Percentiles rank a stretch among this genome's conserved stretches.
phyloP scores from a whole-genome alignment of 164 flowering plant species.

The Sedum album region DNA sequence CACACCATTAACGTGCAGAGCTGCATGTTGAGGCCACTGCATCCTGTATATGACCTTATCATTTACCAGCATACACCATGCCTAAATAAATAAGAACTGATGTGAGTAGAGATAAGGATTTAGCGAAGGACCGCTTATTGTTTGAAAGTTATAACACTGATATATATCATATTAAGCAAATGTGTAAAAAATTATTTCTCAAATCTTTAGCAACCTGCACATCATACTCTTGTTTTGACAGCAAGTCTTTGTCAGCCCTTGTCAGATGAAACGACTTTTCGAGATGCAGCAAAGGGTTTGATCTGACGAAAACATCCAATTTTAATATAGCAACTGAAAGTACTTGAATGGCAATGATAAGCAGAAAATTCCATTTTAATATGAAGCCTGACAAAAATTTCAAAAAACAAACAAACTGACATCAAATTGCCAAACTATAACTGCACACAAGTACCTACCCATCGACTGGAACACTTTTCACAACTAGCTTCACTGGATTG shows the following conservation, averaged over 20 bases:
- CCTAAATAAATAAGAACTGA: constrained; percentile 32
- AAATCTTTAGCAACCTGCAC: constrained; percentile 56
- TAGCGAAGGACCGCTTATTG: neutral
- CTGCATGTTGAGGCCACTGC: constrained; percentile 98
- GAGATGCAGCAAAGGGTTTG: constrained; percentile 60
- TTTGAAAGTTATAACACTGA: neutral
- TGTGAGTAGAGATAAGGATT: neutral
- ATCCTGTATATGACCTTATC: constrained; percentile 90
- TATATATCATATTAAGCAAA: neutral
- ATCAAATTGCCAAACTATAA: neutral
- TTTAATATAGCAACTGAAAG: neutral
- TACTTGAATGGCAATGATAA: too few species aligned
- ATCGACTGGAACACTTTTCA: constrained; percentile 55
- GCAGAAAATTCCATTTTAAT: too few species aligned
- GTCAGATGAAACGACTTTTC: constrained; percentile 81
- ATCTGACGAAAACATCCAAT: constrained; percentile 27
- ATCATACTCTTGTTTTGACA: constrained; percentile 66
- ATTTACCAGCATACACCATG: constrained; percentile 96
- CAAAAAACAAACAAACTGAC: neutral
- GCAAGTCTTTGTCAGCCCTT: constrained; percentile 54
- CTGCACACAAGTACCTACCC: constrained; percentile 46
- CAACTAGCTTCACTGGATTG: constrained; percentile 61
- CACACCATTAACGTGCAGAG: constrained; percentile 92
- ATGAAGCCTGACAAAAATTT: too few species aligned
- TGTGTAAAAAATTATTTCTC: neutral